Conservation (phyloP, 345 rosid genomes). For the Chamaenerion angustifolium region DNA sequence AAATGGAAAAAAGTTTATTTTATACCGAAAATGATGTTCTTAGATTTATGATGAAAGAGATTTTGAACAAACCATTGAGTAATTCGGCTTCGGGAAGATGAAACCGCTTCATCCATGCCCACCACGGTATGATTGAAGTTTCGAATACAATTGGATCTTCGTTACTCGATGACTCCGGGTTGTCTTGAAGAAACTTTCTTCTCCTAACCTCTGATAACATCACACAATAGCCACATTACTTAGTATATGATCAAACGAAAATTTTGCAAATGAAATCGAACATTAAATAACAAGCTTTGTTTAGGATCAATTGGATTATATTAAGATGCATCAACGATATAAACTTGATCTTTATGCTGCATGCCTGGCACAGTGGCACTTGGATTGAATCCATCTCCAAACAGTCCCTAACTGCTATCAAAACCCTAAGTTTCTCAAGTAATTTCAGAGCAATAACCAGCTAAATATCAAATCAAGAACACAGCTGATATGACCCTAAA, state of each 20-base stretch:
- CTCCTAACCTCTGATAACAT: slow-evolving; percentile 63
- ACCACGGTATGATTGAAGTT: slow-evolving; percentile 85
- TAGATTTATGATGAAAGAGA: neutral
- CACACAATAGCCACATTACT: no score
- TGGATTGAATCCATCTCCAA: no score
- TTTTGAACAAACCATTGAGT: slow-evolving; percentile 49
- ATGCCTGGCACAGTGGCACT: no score
- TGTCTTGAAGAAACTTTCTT: slow-evolving; percentile 69
- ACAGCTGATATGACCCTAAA: neutral
- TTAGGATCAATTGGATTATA: no score
- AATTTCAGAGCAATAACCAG: no score
- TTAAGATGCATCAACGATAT: no score
- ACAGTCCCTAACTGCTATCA: no score
- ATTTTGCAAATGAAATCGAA: neutral
- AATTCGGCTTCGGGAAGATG: slow-evolving; percentile 89
- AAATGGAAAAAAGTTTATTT: no score
- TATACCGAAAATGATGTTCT: no score
- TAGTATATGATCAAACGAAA: neutral
- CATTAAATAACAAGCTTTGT: no score
- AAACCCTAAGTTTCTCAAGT: no score
- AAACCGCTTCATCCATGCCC: slow-evolving; percentile 89
- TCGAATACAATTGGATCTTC: slow-evolving; percentile 71
- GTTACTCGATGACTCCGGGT: slow-evolving; percentile 69
- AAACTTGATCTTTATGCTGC: no score
- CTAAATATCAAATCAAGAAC: neutral